A percentile compares a stretch with the other conserved stretches of the same genome.
These are phyloP conservation scores for Verticillium dahliae DNA, from an alignment of 2,329 filamentous ascomycete genomes.

Conservation along the genomic window DNA sequence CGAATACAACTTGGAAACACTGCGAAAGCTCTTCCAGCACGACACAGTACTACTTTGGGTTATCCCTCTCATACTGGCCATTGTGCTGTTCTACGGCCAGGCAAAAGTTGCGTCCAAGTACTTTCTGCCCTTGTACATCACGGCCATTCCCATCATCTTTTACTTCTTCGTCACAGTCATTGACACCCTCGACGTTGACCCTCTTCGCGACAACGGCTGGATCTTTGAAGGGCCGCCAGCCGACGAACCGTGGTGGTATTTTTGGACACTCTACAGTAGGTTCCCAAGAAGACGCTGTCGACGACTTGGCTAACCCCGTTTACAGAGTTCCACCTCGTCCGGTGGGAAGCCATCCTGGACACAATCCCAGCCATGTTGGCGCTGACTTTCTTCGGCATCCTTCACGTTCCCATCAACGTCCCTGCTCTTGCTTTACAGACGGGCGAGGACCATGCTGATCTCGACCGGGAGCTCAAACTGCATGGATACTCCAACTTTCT, in stretches of 20 bases:
- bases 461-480: constrained; percentile 85
- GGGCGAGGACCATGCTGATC: constrained; percentile 84
- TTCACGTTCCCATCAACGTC: constrained; percentile 97
- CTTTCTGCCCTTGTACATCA: constrained; percentile 80
- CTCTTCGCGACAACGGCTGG: constrained; percentile 72
- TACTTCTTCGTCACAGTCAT: constrained; percentile 70
- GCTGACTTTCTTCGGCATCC: constrained; percentile 91
- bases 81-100: constrained; percentile 71
- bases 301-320: background rate
- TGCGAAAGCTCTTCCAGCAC: constrained; percentile 64
- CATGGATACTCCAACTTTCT: constrained; percentile 91
- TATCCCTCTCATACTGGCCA: constrained; percentile 68
- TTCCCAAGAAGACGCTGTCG: constrained; percentile 6
- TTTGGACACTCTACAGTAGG: constrained; percentile 91
- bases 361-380: constrained; percentile 94
- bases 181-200: constrained; percentile 58
- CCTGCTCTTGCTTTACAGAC: constrained; percentile 85
- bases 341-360: constrained; percentile 77
- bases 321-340: constrained; percentile 70
- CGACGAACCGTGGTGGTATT: constrained; percentile 92
- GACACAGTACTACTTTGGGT: constrained; percentile 80
- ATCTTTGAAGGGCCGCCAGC: constrained; percentile 82
- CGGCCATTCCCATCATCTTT: constrained; percentile 68
- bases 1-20: constrained; percentile 70
- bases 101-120: constrained; percentile 74